These are phyloP conservation scores for Stagonosporopsis tanaceti DNA, from an alignment of 2,329 filamentous ascomycete species.

Conservation along the genomic window DNA sequence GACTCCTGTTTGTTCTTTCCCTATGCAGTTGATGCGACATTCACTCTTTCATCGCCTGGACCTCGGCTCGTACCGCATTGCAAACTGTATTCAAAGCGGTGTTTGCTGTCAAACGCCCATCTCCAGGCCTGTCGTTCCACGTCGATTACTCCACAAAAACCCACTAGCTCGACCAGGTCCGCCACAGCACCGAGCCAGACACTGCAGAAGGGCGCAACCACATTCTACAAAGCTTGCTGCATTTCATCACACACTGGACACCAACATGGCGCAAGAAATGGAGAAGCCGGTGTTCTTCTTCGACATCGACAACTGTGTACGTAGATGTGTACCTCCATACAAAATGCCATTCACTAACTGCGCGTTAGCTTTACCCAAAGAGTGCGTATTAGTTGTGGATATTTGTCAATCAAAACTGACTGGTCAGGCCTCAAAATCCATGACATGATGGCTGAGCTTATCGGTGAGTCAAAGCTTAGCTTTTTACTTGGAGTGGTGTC, in stretches of 20 bases:
- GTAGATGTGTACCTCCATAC: conserved; percentile 34
- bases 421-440: conserved; percentile 78
- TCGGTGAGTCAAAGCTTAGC: conserved; percentile 54
- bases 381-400: conserved; percentile 61
- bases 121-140: not conserved
- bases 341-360: conserved; percentile 12
- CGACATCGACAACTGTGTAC: conserved; percentile 95
- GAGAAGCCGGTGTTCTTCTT: conserved; percentile 72
- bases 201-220: conserved; percentile 13
- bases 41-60: not conserved
- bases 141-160: conserved; percentile 1
- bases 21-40: conserved; percentile 10
- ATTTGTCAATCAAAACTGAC: conserved; percentile 19
- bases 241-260: not conserved
- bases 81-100: not conserved
- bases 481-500: not conserved
- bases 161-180: not conserved
- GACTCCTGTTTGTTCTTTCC: conserved; percentile 13
- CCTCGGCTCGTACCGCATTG: not conserved
- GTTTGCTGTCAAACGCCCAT: not conserved
- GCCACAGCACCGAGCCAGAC: conserved; percentile 3
- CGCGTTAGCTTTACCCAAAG: conserved; percentile 76
- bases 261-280: conserved; percentile 34
- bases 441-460: conserved; percentile 86
- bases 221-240: conserved; percentile 1